These are phyloP conservation scores for Globisporangium ultimum DNA, from an alignment of 352 stramenopile species.

Conservation along the genomic window DNA sequence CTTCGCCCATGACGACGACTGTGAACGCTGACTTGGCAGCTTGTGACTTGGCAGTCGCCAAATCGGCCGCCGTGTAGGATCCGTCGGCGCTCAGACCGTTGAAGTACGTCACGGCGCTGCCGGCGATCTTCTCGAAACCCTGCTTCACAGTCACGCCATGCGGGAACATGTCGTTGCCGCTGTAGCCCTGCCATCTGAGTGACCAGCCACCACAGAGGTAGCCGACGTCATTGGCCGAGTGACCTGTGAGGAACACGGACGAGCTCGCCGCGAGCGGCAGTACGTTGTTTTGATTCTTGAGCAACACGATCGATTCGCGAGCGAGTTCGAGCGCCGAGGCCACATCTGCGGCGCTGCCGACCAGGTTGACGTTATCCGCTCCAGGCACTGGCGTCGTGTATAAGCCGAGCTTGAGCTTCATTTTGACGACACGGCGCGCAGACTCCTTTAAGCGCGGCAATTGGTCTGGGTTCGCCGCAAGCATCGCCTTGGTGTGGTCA, in stretches of 20 bases:
- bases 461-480: conserved; percentile 32
- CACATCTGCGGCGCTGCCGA: conserved; percentile 53
- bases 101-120: conserved; percentile 32
- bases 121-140: conserved; percentile 36
- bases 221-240: conserved; percentile 63
- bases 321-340: conserved; percentile 60
- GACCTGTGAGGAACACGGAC: conserved; percentile 61
- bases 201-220: conserved; percentile 81
- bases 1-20: conserved; percentile 18
- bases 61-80: conserved; percentile 37
- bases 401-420: conserved; percentile 72
- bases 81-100: conserved; percentile 59
- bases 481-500: conserved; percentile 29
- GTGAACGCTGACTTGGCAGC: conserved; percentile 57
- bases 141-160: conserved; percentile 60
- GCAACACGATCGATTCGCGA: conserved; percentile 79
- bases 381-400: conserved; percentile 65
- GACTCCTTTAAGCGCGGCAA: conserved; percentile 54
- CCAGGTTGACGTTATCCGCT: conserved; percentile 28
- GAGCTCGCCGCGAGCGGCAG: conserved; percentile 40
- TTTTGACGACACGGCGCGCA: conserved; percentile 54
- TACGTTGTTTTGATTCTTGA: conserved; percentile 70
- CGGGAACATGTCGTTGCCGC: conserved; percentile 39
- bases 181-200: conserved; percentile 83
- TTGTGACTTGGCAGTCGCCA: conserved; percentile 48